Percentiles rank a stretch among this genome's conserved stretches.
These are phyloP conservation scores for Lactarius hengduanensis DNA, from an alignment of 768 basidiomycete genomes.

Conservation along the genomic window DNA sequence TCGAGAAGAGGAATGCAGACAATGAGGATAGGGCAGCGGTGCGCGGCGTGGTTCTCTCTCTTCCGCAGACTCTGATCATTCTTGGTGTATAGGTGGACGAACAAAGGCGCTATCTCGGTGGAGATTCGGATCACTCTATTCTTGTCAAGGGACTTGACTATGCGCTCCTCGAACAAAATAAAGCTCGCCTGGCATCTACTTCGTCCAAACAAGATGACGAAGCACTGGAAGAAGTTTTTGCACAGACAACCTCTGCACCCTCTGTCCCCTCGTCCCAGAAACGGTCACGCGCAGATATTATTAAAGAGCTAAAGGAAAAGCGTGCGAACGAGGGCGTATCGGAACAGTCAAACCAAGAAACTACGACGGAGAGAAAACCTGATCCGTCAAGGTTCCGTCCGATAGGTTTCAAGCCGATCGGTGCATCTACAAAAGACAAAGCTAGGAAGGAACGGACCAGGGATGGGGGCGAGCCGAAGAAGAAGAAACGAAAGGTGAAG, in stretches of 20 bases:
- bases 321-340: conserved; percentile 34
- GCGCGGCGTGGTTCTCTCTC: conserved; percentile 31
- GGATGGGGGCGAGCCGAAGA: conserved; percentile 49
- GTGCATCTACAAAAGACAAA: conserved; percentile 37
- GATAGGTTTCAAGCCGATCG: conserved; percentile 67
- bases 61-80: neutral
- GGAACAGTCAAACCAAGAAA: conserved; percentile 28
- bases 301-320: conserved; percentile 70
- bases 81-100: conserved; percentile 56
- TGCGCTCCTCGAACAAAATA: conserved; percentile 81
- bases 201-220: conserved; percentile 68
- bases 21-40: conserved; percentile 61
- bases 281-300: conserved; percentile 74
- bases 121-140: conserved; percentile 81
- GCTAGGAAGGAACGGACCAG: conserved; percentile 53
- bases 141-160: conserved; percentile 90
- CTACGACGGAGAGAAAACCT: conserved; percentile 41
- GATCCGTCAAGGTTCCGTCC: conserved; percentile 44
- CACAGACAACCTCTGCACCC: conserved; percentile 41
- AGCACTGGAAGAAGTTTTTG: conserved; percentile 73
- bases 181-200: conserved; percentile 53
- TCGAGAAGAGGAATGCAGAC: conserved; percentile 62
- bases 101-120: conserved; percentile 75
- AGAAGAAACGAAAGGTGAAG: conserved; percentile 56
- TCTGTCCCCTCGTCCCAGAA: conserved; percentile 48